A percentile compares a stretch with the other conserved stretches of the same genome.
Evolutionary conservation across 1,284 basidiomycete genomes (phyloP).

Genomic region (Heterobasidion occidentale): DNA sequence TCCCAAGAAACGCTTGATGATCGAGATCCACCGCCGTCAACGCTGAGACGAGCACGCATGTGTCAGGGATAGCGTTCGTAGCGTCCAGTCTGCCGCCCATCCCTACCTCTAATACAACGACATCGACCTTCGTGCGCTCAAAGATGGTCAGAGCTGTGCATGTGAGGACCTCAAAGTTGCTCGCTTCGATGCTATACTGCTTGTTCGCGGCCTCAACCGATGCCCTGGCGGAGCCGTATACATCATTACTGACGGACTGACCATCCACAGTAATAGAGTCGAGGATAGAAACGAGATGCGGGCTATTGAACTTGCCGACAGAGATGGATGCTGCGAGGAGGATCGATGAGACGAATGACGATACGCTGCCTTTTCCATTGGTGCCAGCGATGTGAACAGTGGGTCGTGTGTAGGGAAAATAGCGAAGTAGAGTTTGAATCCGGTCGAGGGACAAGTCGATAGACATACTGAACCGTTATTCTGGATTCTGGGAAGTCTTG

Average conservation of each 20-base stretch:
- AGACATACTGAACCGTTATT: slow-evolving; percentile 33
- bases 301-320: slow-evolving; percentile 88
- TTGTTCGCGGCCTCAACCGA: slow-evolving; percentile 47
- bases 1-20: slow-evolving; percentile 86
- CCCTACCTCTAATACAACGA: slow-evolving; percentile 90
- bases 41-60: slow-evolving; percentile 68
- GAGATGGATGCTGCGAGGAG: slow-evolving; percentile 48
- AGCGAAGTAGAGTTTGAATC: slow-evolving; percentile 48
- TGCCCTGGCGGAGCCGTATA: slow-evolving; percentile 44
- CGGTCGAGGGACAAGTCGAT: slow-evolving; percentile 79
- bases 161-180: slow-evolving; percentile 81
- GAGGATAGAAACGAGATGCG: slow-evolving; percentile 75
- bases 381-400: slow-evolving; percentile 94
- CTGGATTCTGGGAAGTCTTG: neutral
- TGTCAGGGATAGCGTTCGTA: slow-evolving; percentile 80
- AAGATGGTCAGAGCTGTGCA: slow-evolving; percentile 71
- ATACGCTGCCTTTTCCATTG: slow-evolving; percentile 95
- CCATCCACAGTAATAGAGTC: slow-evolving; percentile 77
- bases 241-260: slow-evolving; percentile 37
- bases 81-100: slow-evolving; percentile 93
- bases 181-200: slow-evolving; percentile 42
- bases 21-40: slow-evolving; percentile 88
- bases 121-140: slow-evolving; percentile 60
- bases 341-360: slow-evolving; percentile 77
- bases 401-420: slow-evolving; percentile 70